Conservation (phyloP, 352 stramenopile species). For the Globisporangium splendens region DNA sequence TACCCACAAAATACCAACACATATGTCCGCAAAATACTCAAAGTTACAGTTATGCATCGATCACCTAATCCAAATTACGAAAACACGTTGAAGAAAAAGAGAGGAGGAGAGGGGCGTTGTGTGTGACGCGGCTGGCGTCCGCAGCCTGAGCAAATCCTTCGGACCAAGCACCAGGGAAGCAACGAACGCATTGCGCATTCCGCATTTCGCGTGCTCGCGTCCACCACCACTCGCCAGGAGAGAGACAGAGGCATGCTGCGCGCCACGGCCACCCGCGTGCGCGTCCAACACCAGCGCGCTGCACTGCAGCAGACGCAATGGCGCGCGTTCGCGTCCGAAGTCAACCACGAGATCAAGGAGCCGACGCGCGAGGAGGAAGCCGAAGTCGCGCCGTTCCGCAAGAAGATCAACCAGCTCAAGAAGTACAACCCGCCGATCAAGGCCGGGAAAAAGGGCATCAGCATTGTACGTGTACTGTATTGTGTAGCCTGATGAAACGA, state of each 20-base stretch:
- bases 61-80: too few species aligned
- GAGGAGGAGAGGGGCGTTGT: too few species aligned
- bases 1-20: background rate
- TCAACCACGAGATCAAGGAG: conserved; percentile 34
- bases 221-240: background rate
- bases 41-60: too few species aligned
- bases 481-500: background rate
- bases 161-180: background rate
- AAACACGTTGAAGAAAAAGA: too few species aligned
- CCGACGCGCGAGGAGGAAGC: conserved; percentile 26
- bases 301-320: conserved; percentile 9
- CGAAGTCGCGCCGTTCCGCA: conserved; percentile 42
- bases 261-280: conserved; percentile 7
- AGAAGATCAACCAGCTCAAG: conserved; percentile 55
- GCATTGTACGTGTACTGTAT: conserved; percentile 40
- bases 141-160: too few species aligned
- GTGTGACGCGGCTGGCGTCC: too few species aligned
- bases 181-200: background rate
- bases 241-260: conserved; percentile 7
- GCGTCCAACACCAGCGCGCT: background rate
- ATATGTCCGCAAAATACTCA: too few species aligned
- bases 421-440: conserved; percentile 83
- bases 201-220: background rate
- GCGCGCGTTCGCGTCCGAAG: conserved; percentile 30
- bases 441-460: conserved; percentile 70